phyloP scores from a whole-genome alignment of 1,284 basidiomycete genomes.

The Meira nashicola region DNA sequence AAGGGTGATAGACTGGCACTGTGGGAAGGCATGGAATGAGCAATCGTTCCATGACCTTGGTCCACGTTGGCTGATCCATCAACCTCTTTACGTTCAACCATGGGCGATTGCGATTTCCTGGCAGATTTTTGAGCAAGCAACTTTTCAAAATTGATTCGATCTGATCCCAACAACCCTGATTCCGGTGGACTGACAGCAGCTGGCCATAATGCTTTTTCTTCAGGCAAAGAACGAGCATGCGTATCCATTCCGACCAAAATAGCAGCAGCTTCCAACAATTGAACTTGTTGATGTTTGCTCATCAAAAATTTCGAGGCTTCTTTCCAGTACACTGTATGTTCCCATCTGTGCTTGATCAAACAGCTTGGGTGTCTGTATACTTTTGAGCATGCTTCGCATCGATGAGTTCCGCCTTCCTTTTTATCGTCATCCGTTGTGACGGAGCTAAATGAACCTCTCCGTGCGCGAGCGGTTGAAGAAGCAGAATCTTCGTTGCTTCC shows the following conservation, averaged over 20 bases:
- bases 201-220: constrained; percentile 74
- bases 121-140: constrained; percentile 42
- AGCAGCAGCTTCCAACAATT: constrained; percentile 91
- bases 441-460: constrained; percentile 52
- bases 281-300: constrained; percentile 96
- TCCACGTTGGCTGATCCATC: background rate
- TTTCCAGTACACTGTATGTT: constrained; percentile 94
- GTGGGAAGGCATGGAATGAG: constrained; percentile 16
- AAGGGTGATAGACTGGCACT: constrained; percentile 7
- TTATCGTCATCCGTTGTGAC: constrained; percentile 56
- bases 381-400: constrained; percentile 73
- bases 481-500: too few species aligned
- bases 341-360: constrained; percentile 94
- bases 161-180: constrained; percentile 55
- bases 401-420: constrained; percentile 61
- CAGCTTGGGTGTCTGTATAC: constrained; percentile 91
- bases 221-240: constrained; percentile 72
- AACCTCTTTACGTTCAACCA: constrained; percentile 16
- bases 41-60: background rate
- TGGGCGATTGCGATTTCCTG: constrained; percentile 6
- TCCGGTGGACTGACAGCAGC: constrained; percentile 57
- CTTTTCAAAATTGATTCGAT: constrained; percentile 53
- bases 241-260: constrained; percentile 66
- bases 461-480: background rate
- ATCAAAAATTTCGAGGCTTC: constrained; percentile 88